These are phyloP conservation scores for Trichothecium roseum DNA, from an alignment of 2,329 filamentous ascomycete genomes.

Conservation along the genomic window DNA sequence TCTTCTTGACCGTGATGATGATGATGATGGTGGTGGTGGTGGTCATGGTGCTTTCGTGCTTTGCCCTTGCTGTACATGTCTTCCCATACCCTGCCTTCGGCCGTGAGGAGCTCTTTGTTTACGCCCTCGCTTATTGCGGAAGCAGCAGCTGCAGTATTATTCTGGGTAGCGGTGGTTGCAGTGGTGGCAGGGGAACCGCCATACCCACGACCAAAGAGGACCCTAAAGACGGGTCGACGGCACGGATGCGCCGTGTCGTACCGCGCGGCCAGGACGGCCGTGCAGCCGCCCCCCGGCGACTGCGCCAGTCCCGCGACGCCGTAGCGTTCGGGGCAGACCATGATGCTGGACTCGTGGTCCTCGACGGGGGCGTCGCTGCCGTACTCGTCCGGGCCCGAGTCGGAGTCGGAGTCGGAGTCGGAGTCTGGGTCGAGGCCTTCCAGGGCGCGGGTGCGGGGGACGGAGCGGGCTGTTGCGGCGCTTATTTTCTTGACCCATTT, in stretches of 20 bases:
- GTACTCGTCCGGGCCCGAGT: constrained; percentile 16
- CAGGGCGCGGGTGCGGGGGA: constrained; percentile 35
- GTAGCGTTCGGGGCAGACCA: constrained; percentile 37
- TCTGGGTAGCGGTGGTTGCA: background rate
- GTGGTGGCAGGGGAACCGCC: too few relatives aligned
- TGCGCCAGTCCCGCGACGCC: constrained; percentile 42
- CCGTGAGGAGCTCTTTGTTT: constrained; percentile 25
- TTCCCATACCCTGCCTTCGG: constrained; percentile 45
- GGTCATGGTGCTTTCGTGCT: too few relatives aligned
- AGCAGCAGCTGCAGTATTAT: background rate
- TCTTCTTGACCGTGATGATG: too few relatives aligned
- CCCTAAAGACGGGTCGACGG: constrained; percentile 23
- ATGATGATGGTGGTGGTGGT: too few relatives aligned
- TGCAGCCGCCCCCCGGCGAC: constrained; percentile 41
- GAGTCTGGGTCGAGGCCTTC: constrained; percentile 21
- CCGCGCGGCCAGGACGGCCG: constrained; percentile 37
- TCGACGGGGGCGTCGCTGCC: constrained; percentile 12
- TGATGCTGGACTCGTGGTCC: constrained; percentile 16
- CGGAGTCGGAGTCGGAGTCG: constrained; percentile 19
- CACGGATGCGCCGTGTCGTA: constrained; percentile 39
- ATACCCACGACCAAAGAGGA: constrained; percentile 31
- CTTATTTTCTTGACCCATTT: constrained; percentile 39
- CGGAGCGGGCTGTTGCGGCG: constrained; percentile 29
- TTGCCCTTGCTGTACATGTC: constrained; percentile 47
- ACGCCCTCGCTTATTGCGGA: background rate